Conservation (phyloP, 768 basidiomycete genomes). For the Panaeolus papilionaceus region DNA sequence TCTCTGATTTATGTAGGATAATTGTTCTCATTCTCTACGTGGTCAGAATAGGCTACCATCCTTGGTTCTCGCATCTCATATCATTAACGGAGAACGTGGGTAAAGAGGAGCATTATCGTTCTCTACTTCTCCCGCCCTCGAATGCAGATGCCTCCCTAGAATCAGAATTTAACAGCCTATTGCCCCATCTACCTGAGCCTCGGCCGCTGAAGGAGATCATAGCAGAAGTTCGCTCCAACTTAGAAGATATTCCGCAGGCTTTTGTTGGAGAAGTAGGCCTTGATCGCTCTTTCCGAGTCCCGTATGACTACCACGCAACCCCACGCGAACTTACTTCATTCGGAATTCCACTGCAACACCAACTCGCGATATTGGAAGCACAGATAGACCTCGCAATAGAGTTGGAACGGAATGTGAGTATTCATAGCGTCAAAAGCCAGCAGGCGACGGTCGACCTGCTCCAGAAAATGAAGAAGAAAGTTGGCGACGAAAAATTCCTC, state of each 20-base stretch:
- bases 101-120: constrained; percentile 81
- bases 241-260: constrained; percentile 66
- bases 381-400: constrained; percentile 89
- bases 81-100: constrained; percentile 39
- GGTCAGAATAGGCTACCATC: constrained; percentile 76
- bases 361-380: constrained; percentile 77
- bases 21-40: background rate
- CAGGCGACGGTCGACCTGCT: constrained; percentile 73
- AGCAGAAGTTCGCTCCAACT: constrained; percentile 60
- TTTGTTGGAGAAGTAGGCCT: constrained; percentile 96
- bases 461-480: constrained; percentile 58
- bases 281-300: constrained; percentile 81
- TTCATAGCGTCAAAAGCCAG: constrained; percentile 87
- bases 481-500: constrained; percentile 59
- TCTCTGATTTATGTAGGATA: constrained; percentile 16
- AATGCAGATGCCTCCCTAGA: constrained; percentile 30
- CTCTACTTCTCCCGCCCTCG: constrained; percentile 58
- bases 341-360: constrained; percentile 80
- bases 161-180: constrained; percentile 56
- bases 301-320: constrained; percentile 56
- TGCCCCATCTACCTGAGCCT: constrained; percentile 77
- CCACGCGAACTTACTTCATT: constrained; percentile 76
- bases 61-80: constrained; percentile 91
- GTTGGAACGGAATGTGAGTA: constrained; percentile 75
- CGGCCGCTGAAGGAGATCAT: constrained; percentile 65